Base-by-base conservation (phyloP, 495 filamentous ascomycete species). In the Aspergillus carlsbadensis region DNA sequence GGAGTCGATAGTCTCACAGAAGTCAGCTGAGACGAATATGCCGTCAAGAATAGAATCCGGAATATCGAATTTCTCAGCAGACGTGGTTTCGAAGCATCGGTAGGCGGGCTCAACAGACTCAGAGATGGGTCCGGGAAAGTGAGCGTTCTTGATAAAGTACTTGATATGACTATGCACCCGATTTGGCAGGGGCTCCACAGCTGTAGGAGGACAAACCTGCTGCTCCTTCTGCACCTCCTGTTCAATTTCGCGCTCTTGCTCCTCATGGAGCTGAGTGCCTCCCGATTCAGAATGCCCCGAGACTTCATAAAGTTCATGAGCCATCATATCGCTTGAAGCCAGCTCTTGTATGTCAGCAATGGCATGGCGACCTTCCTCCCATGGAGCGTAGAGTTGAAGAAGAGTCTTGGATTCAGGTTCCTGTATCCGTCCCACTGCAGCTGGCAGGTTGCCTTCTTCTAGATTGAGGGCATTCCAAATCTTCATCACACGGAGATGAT, bases 161-260 rank as follows among this genome's bases (percentile, higher is more conserved):
- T 14, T 33, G 17, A 56, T 42, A 15, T 48, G 31, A 10, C 36
- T n/a, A 57, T 85, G 75, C 0, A 84, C 37, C 0, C 2, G 13
- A 51, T 84, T 82, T 0, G 3, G 1, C 2, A 45, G 57, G 0
- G 84, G 71, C 10, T 54, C 11, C 14, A 65, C 60, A 0, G 52
- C 29, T 1, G 64, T 61, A 1, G 86, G 81, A 2, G 68, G 65
- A 60, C 83, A 63, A 0, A 82, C 58, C 33, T 88, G 67, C 17
- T 69, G 64, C 57, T 90, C 84, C 39, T 74, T 69, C 58, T 88
- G 80, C 21, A 80, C 72, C 56, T 89, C 84, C 4, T 79, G 79
- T 0, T 75, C 70, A 0, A 89, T 67, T 56, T 90, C 83, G 0
- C 85, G 77, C 62, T 89, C 87, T 47, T 87, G 84, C 57, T 89